Conservation (phyloP, 306 rosid genomes). For the Crotalaria pallida region DNA sequence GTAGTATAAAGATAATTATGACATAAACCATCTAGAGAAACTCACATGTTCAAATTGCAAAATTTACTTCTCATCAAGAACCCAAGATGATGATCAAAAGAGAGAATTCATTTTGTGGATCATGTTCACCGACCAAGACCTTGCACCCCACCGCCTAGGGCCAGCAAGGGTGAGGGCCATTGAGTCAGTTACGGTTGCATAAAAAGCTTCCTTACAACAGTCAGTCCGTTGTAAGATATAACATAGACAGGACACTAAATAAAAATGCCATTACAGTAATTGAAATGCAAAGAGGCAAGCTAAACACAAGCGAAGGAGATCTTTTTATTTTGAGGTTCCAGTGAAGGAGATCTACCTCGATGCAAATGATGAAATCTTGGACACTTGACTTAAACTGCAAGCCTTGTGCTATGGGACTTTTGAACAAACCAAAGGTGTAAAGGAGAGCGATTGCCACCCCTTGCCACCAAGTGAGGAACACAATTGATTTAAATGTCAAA, state of each 20-base stretch:
- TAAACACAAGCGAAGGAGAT: constrained; percentile 30
- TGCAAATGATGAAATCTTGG: constrained; percentile 97
- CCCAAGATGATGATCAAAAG: neutral
- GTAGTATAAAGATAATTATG: too few species aligned
- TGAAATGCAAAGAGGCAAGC: constrained; percentile 5
- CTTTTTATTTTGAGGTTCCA: too few species aligned
- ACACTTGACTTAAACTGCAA: constrained; percentile 84
- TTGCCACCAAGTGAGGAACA: constrained; percentile 99
- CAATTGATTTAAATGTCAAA: constrained; percentile 92
- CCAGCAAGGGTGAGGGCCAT: constrained; percentile 17
- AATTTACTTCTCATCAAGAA: constrained; percentile 14
- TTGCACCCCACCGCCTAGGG: constrained; percentile 11
- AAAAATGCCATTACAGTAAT: neutral
- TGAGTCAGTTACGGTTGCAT: neutral
- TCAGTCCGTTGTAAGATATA: constrained; percentile 6
- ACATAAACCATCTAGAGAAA: neutral
- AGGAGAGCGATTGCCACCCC: constrained; percentile 97
- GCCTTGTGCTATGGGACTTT: constrained; percentile 91
- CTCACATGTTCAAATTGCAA: constrained; percentile 2
- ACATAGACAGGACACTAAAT: constrained; percentile 10
- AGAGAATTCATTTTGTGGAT: constrained; percentile 2
- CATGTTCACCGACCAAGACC: constrained; percentile 1
- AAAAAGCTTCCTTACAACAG: constrained; percentile 22
- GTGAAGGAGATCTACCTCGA: constrained; percentile 74
- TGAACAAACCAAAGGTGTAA: constrained; percentile 76